Base-by-base conservation (phyloP, 2,329 filamentous ascomycete genomes). In the Trichophyton schoenleinii region DNA sequence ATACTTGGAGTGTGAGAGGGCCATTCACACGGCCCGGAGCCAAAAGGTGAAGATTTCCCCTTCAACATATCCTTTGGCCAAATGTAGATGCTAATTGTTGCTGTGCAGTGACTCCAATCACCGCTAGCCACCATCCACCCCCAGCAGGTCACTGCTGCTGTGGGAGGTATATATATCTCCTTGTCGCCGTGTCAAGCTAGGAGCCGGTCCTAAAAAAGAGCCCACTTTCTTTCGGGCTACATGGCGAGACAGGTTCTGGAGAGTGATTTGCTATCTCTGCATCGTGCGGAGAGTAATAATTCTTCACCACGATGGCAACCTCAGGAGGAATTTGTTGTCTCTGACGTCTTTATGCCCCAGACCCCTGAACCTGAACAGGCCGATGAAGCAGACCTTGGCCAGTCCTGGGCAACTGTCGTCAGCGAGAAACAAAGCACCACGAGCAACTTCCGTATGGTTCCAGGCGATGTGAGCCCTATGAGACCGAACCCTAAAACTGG, bases 261-360 rank as follows among this genome's bases (percentile, higher is more conserved):
- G 59, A 53, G 42, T n/a, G 55, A 53, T 41, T n/a, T 64, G 36
- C 53, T 62, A 38, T 52, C 59, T 18, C 36, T 59, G 25, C 55
- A 55, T n/a, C 55, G 22, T 41, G 38, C 28, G 57, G 41, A 62
- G 41, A 57, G 15, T 20, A 60, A 49, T 2, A 63, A 36, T 49
- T 38, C 57, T 53, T 53, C 58, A 11, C 59, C 55, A 31, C 57
- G 53, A 58, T 64, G 63, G 64, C 25, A 60, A 38, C 41, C 61
- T 15, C 61, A 63, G 57, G 65, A 66, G 46, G 63, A 66, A 59
- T 60, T 66, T 49, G 60, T 59, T 25, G 65, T 66, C 11, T 60
- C 64, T 9, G 65, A 66, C 52, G 65, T 66, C n/a, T 66, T 66
- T 57, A 59, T 57, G 44, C 65, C 64, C 13, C 64, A 66, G 58